Base-by-base conservation (phyloP, 225 moss, liverwort and hornwort species). In the Physcomitrellopsis africana region DNA sequence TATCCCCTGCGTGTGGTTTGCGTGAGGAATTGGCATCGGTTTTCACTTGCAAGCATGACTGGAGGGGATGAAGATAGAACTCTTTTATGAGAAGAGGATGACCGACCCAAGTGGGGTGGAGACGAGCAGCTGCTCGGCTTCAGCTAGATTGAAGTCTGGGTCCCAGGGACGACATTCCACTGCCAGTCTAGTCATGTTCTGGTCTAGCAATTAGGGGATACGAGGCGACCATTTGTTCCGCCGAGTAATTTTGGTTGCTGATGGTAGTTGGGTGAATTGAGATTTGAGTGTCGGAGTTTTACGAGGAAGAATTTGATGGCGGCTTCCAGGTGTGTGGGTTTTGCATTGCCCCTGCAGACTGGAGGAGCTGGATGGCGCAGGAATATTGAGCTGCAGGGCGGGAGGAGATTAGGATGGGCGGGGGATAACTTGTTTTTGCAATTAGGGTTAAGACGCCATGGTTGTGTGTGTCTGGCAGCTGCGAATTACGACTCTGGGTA, bases 401-500 rank as follows among this genome's bases (percentile, higher is more conserved):
- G 77, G 66, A 80, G 71, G 71, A 15, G 37, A 11, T 20, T 29
- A 10, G 44, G 52, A 13, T 58, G 67, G 75, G 0, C 8, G 17
- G 47, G 58, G 10, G 16, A 65, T 14, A 67, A 46, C 63, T 54
- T 15, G 27, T 45, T 66, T n/a, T 32, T 57, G 68, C 62, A 79
- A 75, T 81, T 88, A 86, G 88, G 88, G 73, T 83, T 88, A 79
- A 76, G 81, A 73, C 18, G 69, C 51, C 47, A 46, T 37, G 48
- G 78, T 14, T 85, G 83, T 49, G 79, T 24, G 5, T 86, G 88
- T 53, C 79, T 63, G 66, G 85, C 88, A 51, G 75, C 78, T 65
- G 83, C 86, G 11, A 88, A 79, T 68, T 77, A 85, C 24, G 88
- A 88, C 62, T 76, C 85, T 55, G 81, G 82, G 61, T 85, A 85